phyloP scores from a whole-genome alignment of 2,329 filamentous ascomycete genomes.

The Cladosporium sp. region DNA sequence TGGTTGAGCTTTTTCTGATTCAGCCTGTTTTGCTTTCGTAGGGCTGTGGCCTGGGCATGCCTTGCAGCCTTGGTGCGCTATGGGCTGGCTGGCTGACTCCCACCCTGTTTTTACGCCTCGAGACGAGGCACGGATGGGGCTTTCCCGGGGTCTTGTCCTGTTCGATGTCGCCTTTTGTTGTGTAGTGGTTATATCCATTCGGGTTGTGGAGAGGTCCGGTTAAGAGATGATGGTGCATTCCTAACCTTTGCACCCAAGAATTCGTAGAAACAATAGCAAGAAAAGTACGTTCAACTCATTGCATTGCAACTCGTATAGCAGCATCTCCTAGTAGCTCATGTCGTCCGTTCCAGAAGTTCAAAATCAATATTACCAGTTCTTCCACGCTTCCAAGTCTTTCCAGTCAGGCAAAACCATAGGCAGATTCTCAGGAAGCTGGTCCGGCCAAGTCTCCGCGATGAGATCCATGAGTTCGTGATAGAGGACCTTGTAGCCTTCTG shows the following conservation, averaged over 20 bases:
- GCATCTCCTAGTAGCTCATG: not conserved
- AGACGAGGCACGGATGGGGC: no score
- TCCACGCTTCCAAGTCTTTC: conserved; percentile 35
- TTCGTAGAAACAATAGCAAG: no score
- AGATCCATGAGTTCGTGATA: conserved; percentile 50
- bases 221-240: no score
- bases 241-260: no score
- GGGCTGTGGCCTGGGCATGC: conserved; percentile 1
- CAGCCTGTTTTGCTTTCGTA: not conserved
- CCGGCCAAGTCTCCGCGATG: conserved; percentile 50
- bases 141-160: no score
- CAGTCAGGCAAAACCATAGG: conserved; percentile 52
- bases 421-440: conserved; percentile 49
- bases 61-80: no score
- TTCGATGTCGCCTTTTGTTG: no score
- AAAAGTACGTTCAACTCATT: not conserved
- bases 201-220: no score
- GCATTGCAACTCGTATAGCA: not conserved
- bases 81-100: no score
- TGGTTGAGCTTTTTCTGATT: not conserved
- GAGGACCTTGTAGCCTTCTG: conserved; percentile 52
- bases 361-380: not conserved
- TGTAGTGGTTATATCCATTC: no score
- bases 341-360: not conserved
- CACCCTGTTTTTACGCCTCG: no score